Evolutionary conservation across 345 rosid genomes (phyloP), one percentile per base, ranked within the genome.

Genomic region (Excoecaria agallocha): DNA sequence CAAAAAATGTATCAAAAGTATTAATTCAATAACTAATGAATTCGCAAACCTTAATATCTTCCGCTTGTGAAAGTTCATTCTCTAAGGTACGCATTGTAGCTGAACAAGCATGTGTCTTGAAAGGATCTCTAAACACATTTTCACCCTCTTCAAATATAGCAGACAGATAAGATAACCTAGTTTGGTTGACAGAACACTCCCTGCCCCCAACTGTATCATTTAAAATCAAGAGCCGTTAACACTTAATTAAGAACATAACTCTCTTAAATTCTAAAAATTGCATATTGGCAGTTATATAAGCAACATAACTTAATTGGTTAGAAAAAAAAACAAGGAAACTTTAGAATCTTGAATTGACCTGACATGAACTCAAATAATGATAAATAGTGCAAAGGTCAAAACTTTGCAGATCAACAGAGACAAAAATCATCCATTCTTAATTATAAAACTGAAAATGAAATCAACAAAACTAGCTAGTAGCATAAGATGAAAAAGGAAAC

Each of bases 121-220:
- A 70, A 82, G 74, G 71, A 70, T 85, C 79, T 68, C 77, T 86
- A 45, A 58, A 72, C 5, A 45, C 50, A 71, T 67, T 17, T 37
- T 75, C 80, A 60, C 43, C 82, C 71, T 82, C 89, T 72, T 88
- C 94, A 61, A 75, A 66, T 35, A 83, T 46, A 58, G 79, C 79
- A 62, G 88, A 83, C 61, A 84, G 70, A 77, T 82, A 88, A 15
- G 86, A 82, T 70, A 78, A 72, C 70, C 87, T 85, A 55, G 82
- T 73, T 3, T 84, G 58, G 58, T 79, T 84, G 43, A 77, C 61
- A 76, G 82, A 76, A 81, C 63, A 78, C 66, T 84, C 82, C 79
- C 78, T 83, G 59, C 91, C 82, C 74, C 85, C 77, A 75, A 77
- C 96, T 93, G 81, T 43, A 79, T 30, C 24, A 68, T 45, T 55